Evolutionary conservation across 257 asterid species (phyloP).

Genomic region (Solanum ossicruentum): DNA sequence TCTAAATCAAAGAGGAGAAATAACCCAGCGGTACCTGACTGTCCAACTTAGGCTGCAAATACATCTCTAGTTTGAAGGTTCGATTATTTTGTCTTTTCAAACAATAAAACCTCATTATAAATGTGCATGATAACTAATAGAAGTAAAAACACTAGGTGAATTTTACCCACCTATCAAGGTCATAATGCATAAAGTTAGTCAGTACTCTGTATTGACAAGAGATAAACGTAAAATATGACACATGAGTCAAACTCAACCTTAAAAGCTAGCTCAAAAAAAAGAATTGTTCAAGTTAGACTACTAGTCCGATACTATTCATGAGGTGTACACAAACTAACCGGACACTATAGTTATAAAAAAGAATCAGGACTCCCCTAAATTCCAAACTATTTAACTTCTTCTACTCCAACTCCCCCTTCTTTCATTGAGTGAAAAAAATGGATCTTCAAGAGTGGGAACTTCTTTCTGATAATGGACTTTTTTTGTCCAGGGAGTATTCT

Average conservation of each 20-base stretch:
- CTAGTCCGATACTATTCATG: not conserved
- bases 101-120: too few species aligned
- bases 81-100: too few species aligned
- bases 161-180: not conserved
- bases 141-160: not conserved
- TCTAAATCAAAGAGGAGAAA: too few species aligned
- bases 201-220: not conserved
- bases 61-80: too few species aligned
- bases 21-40: too few species aligned
- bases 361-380: not conserved
- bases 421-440: constrained; percentile 5
- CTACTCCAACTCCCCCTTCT: not conserved
- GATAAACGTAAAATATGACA: not conserved
- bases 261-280: rapidly evolving
- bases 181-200: not conserved
- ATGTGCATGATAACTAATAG: too few species aligned
- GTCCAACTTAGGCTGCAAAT: too few species aligned
- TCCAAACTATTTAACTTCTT: not conserved
- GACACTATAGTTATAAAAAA: rapidly evolving
- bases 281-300: not conserved
- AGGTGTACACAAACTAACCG: not conserved
- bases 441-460: constrained; percentile 82
- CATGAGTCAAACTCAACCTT: not conserved
- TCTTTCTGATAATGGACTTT: constrained; percentile 52
- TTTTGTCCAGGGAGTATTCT: constrained; percentile 26